Evolutionary conservation across 495 filamentous ascomycete genomes (phyloP).

Genomic region (Acidiella bohemica): DNA sequence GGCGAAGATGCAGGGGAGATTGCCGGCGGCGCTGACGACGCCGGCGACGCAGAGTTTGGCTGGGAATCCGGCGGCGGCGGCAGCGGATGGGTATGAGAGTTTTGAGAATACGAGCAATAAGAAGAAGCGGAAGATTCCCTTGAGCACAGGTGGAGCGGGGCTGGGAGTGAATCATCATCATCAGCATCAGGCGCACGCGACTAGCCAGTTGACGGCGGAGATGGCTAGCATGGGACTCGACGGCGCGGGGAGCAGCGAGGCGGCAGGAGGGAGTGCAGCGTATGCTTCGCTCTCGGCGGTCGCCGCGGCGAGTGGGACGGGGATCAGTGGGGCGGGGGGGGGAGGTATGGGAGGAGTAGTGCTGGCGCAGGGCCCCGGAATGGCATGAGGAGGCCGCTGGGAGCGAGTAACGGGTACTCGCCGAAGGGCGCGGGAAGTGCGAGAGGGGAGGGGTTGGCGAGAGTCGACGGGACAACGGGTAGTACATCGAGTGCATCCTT

Average conservation of each 20-base stretch:
- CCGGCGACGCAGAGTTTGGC: constrained; percentile 24
- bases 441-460: constrained; percentile 6
- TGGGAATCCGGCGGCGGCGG: no score
- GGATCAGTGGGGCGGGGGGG: constrained; percentile 65
- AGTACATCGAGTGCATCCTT: no score
- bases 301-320: constrained; percentile 31
- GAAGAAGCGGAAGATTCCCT: constrained; percentile 96
- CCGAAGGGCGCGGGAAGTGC: neutral
- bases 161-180: no score
- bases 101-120: constrained; percentile 99
- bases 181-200: no score
- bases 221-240: constrained; percentile 48
- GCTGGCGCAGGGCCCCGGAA: constrained; percentile 23
- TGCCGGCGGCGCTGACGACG: constrained; percentile 21
- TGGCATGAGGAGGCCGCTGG: constrained; percentile 54
- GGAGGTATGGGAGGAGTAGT: constrained; percentile 53
- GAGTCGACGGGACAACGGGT: neutral
- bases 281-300: constrained; percentile 40
- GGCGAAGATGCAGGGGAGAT: neutral
- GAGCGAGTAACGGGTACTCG: constrained; percentile 12
- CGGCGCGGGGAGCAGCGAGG: constrained; percentile 18
- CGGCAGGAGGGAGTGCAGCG: constrained; percentile 29
- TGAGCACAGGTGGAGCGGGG: constrained; percentile 52
- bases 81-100: constrained; percentile 87
- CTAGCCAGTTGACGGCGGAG: constrained; percentile 46